Evolutionary conservation across 371 early-diverging fungal species (phyloP), one percentile per base, ranked within the genome.

Genomic region (Umbelopsis sp.): DNA sequence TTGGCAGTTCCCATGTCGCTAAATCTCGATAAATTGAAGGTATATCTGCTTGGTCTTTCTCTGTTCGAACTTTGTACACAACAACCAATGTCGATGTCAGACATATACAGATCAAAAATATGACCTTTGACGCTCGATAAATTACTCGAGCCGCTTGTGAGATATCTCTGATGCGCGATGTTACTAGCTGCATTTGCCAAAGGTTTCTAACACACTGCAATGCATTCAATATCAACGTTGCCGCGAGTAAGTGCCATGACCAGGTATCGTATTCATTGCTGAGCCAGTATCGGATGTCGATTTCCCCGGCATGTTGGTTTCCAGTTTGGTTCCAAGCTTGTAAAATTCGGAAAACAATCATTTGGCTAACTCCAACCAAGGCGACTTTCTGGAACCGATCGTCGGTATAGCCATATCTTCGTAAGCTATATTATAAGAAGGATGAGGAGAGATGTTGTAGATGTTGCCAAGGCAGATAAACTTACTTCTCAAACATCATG

Each of bases 291-390:
- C 83, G 79, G 32, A 88, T 65, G 48, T 87, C 87, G 32, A 80
- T 77, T 66, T 85, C 79, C 20, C 82, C 85, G 3, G 86, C 80
- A 38, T 75, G 78, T 52, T 82, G 80, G 52, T 82, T 79, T 35
- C 79, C 81, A 29, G 80, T 83, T 65, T 80, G 80, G 51, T 82
- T 82, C 83, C 83, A 82, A 22, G 63, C 50, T 46, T 79, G 72
- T 24, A 82, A 48, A 6, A 80, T 14, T 22, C 83, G 71, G 37
- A 65, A 51, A 12, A 65, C 2, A 29, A 46, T 11, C 50, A 65
- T 48, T 50, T 65, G 66, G n/a, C 11, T n/a, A 0, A 48, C n/a
- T 16, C 48, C 48, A 3, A 48, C 6, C 18, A 18, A 16, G 20
- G n/a, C 18, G 16, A 48, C 4, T 12, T 8, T 48, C 7, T 48